A percentile compares a stretch with the other conserved stretches of the same genome.
These are phyloP conservation scores for Pisolithus sp. DNA, from an alignment of 768 basidiomycete species.

Conservation along the genomic window DNA sequence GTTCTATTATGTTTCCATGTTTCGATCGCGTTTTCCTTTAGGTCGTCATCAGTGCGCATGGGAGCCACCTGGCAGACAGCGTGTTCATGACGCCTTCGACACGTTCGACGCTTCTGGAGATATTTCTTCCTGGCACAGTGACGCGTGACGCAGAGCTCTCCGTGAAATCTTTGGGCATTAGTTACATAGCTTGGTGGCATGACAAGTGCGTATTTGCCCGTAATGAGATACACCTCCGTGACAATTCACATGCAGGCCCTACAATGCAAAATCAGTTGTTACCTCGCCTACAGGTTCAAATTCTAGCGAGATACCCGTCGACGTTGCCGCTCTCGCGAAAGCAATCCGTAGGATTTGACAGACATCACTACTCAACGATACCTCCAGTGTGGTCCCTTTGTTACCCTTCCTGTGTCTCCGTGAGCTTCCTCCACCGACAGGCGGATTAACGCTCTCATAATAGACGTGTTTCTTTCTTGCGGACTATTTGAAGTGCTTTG, in stretches of 20 bases:
- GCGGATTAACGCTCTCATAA: no score
- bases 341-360: no score
- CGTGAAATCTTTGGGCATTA: conserved; percentile 44
- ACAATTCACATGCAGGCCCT: conserved; percentile 26
- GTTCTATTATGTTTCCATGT: not conserved
- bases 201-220: conserved; percentile 21
- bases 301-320: conserved; percentile 28
- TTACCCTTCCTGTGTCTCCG: no score
- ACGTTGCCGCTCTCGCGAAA: conserved; percentile 36
- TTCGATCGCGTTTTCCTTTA: conserved; percentile 20
- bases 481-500: no score
- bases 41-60: conserved; percentile 58
- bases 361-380: no score
- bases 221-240: not conserved
- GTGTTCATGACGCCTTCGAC: conserved; percentile 61
- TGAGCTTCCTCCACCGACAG: conserved; percentile 16
- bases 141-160: conserved; percentile 56
- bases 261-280: conserved; percentile 26
- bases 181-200: conserved; percentile 56
- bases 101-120: conserved; percentile 65
- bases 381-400: no score
- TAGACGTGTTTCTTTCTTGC: no score
- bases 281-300: conserved; percentile 18
- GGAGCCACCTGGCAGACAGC: conserved; percentile 57
- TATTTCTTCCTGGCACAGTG: conserved; percentile 66